Evolutionary conservation across 805 yeast species (phyloP).

Genomic region (Candida pseudoglaebosa): DNA sequence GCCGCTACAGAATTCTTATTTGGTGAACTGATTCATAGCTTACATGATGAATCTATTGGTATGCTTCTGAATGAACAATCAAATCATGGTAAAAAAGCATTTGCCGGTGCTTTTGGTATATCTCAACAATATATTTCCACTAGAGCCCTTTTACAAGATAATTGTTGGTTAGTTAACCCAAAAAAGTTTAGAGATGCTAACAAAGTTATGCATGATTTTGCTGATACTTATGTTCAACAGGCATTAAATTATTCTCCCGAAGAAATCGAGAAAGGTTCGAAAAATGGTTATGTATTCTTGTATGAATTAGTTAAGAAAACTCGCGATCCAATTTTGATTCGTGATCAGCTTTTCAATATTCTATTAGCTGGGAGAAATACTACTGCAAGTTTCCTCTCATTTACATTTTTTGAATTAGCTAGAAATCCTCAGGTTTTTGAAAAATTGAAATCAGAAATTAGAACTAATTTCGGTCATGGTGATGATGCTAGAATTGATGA

Average conservation of each 20-base stretch:
- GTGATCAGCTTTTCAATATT: constrained; percentile 36
- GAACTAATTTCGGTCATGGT: constrained; percentile 21
- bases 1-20: constrained; percentile 38
- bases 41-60: constrained; percentile 21
- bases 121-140: constrained; percentile 29
- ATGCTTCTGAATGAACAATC: constrained; percentile 13
- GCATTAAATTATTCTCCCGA: constrained; percentile 24
- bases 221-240: constrained; percentile 25
- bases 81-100: constrained; percentile 18
- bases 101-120: constrained; percentile 27
- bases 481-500: constrained; percentile 14
- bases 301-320: constrained; percentile 37
- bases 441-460: constrained; percentile 24
- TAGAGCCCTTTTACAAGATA: constrained; percentile 26
- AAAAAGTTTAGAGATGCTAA: constrained; percentile 30
- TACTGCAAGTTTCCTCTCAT: constrained; percentile 30
- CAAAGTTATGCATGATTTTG: constrained; percentile 27
- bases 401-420: constrained; percentile 28
- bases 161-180: constrained; percentile 25
- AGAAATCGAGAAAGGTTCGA: constrained; percentile 24
- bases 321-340: constrained; percentile 29
- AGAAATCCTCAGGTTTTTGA: constrained; percentile 26
- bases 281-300: constrained; percentile 31
- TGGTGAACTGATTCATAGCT: constrained; percentile 30
- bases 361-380: constrained; percentile 38